Evolutionary conservation across 257 asterid species (phyloP), one percentile per base, ranked within the genome.

Genomic region (Ballota nigra): DNA sequence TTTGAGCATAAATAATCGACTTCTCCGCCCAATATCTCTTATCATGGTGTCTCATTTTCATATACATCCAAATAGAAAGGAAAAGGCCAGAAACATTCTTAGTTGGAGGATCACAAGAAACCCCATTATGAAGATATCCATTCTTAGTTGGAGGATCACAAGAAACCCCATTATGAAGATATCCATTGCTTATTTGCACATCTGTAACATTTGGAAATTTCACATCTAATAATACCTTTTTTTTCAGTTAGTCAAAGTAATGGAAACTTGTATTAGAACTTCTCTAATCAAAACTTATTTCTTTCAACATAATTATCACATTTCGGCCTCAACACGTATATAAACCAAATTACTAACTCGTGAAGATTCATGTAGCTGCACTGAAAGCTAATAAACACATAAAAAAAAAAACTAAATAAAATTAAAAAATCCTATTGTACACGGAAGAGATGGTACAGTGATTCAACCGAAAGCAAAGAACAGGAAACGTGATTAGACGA

Each of bases 401-500:
- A 47, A 58, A 28, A 75, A 72, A 6, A 4, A 24, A 23, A 51
- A 55, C 15, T 41, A 38, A 41, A 41, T 11, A 12, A 47, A 41
- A 41, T 11, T 3, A 47, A 47, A 16, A 47, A 47, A 47, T 6
- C 26, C 43, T 69, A 72, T 58, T 13, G 77, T 51, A 69, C 79
- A 77, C 40, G 41, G 38, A 53, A 31, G 49, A 45, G 45, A 34
- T 69, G 68, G 40, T 73, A 77, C 80, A 72, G 67, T 18, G 69
- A 26, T 9, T 19, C 31, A 53, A 70, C 24, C n/a, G 61, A 75
- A 71, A 68, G 57, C 58, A 73, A n/a, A 22, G 61, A 43, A 58
- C 36, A 58, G 61, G 7, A 59, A 66, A 68, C 66, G 33, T 10
- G 81, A 76, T 69, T 59, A 74, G 75, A 70, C 11, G n/a, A 26